Evolutionary conservation across 352 stramenopile species (phyloP), one percentile per base, ranked within the genome.

Genomic region (Proteromonas lacertae): DNA sequence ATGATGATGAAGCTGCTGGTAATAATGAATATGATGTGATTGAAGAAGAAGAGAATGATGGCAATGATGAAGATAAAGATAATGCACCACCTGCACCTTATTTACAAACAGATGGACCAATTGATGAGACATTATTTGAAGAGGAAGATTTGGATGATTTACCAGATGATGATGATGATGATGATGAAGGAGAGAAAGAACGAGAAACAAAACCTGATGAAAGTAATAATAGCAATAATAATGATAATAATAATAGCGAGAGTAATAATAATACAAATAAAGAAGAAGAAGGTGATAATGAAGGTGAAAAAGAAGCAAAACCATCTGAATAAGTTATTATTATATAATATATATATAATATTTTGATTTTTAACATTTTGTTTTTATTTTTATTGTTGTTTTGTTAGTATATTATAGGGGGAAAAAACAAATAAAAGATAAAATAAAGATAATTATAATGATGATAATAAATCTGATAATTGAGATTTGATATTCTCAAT

Each of bases 1-100:
- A 64, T 52, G 43, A 59, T 31, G 57, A 56, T 8, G 51, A 48
- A n/a, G 49, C 50, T 29, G 13, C 22, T 13, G 46, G 51, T 40
- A 41, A 52, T 35, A 41, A 30, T 4, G 43, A 46, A 2, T 5
- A 29, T 38, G 33, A 19, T 20, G 21, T 38, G 3, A 30, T 20
- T 18, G 19, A 29, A 6, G 28, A 38, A 3, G 2, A 26, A 13
- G 21, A 17, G 9, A 19, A 29, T 20, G 26, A 29, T 29, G 33
- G 28, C 2, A 17, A 38, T 7, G 33, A 29, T 18, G 33, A 38
- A 20, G 19, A 29, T n/a, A 19, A 38, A 17, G 33, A 38, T 38
- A 14, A 29, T 5, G 7, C 18, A 21, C 21, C n/a, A 17, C 28
- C 28, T n/a, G 6, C 33, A 20, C 18, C 19, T 23, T 7, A 36